These are phyloP conservation scores for Actinomucor elegans DNA, from an alignment of 371 early-diverging fungal species.

Conservation along the genomic window DNA sequence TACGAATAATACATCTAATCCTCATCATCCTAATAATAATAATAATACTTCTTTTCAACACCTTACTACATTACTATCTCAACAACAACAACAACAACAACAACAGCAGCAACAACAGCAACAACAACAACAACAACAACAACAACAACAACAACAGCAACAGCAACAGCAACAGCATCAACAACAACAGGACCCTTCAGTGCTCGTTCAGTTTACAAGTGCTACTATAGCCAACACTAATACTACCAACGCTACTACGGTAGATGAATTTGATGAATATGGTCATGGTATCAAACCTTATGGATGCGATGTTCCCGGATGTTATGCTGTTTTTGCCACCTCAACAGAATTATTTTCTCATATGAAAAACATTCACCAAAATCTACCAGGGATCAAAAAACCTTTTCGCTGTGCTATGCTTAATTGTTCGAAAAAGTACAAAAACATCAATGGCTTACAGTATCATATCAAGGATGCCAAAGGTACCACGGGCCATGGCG, in stretches of 20 bases:
- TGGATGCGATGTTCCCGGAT: constrained; percentile 70
- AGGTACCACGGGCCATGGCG: constrained; percentile 39
- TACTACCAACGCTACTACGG: not conserved
- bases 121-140: constrained; percentile 9
- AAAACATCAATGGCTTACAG: constrained; percentile 92
- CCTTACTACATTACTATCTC: not conserved
- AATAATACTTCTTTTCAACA: constrained; percentile 9
- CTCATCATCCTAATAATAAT: constrained; percentile 5
- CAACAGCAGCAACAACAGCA: constrained; percentile 6
- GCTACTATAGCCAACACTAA: constrained; percentile 1
- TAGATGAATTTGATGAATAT: constrained; percentile 17
- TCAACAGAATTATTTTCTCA: constrained; percentile 67
- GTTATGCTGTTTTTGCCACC: constrained; percentile 59
- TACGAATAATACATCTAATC: not conserved
- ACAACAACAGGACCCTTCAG: constrained; percentile 23
- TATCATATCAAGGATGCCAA: constrained; percentile 83
- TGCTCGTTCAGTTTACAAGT: constrained; percentile 21
- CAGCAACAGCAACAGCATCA: constrained; percentile 11
- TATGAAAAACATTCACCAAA: constrained; percentile 64
- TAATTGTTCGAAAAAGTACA: constrained; percentile 84
- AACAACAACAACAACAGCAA: constrained; percentile 2
- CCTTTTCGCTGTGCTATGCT: constrained; percentile 81
- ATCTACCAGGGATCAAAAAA: constrained; percentile 43
- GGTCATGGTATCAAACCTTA: constrained; percentile 51
- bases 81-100: not conserved